phyloP scores from a whole-genome alignment of 2,329 filamentous ascomycete species.

The Fusarium devonianum region DNA sequence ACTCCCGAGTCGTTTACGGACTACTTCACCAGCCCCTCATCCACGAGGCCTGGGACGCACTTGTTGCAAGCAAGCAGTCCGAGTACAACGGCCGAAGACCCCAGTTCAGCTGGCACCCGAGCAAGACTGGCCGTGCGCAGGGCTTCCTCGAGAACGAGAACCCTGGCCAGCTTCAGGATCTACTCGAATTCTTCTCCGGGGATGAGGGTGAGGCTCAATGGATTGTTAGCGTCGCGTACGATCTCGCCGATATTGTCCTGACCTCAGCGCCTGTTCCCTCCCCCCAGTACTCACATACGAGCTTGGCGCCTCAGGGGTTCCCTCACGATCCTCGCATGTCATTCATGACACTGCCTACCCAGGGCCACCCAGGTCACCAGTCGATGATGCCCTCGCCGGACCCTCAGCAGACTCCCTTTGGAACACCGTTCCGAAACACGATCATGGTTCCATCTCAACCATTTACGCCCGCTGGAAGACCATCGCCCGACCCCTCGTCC shows the following conservation, averaged over 20 bases:
- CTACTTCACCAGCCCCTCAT: conserved; percentile 71
- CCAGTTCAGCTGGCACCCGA: conserved; percentile 68
- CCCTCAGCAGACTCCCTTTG: conserved; percentile 42
- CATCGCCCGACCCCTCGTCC: conserved; percentile 45
- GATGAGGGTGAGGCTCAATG: conserved; percentile 63
- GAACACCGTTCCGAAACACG: conserved; percentile 43
- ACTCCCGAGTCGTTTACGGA: conserved; percentile 72
- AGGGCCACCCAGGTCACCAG: conserved; percentile 40
- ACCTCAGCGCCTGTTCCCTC: conserved; percentile 44
- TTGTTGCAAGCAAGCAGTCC: conserved; percentile 61
- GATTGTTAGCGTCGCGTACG: conserved; percentile 66
- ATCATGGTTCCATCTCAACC: conserved; percentile 47
- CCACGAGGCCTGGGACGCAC: conserved; percentile 66
- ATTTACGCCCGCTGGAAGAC: conserved; percentile 39
- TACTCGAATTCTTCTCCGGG: conserved; percentile 70
- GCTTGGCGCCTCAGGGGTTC: conserved; percentile 38
- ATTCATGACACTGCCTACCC: conserved; percentile 46
- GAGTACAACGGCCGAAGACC: conserved; percentile 63
- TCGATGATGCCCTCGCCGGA: conserved; percentile 43
- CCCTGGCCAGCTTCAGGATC: conserved; percentile 68
- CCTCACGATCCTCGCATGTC: conserved; percentile 43
- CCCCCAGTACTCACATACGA: conserved; percentile 43
- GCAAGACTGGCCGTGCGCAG: conserved; percentile 63
- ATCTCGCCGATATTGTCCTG: conserved; percentile 58
- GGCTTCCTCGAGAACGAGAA: conserved; percentile 69